Evolutionary conservation across 768 basidiomycete genomes (phyloP).

Genomic region (Favolaschia claudopus): DNA sequence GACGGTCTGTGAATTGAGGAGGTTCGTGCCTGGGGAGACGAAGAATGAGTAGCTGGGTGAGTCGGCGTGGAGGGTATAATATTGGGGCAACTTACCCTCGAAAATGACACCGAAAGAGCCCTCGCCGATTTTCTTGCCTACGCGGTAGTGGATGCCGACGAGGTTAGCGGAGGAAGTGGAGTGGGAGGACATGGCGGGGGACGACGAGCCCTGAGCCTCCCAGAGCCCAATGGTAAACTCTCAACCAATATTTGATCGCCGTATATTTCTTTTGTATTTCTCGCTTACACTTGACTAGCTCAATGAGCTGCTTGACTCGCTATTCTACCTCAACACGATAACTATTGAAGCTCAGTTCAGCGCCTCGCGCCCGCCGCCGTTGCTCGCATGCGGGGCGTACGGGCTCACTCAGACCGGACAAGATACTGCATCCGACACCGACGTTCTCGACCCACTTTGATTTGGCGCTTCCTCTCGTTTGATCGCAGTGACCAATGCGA

Average conservation of each 20-base stretch:
- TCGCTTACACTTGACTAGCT: no score
- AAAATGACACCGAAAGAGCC: conserved; percentile 98
- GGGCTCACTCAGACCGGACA: no score
- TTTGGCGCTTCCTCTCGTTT: no score
- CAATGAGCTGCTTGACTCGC: no score
- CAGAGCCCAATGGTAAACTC: conserved; percentile 1
- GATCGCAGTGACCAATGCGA: no score
- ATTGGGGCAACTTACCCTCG: conserved; percentile 61
- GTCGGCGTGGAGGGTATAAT: conserved; percentile 12
- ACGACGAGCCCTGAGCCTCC: conserved; percentile 1
- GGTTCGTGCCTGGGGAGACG: conserved; percentile 81
- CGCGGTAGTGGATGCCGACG: conserved; percentile 96
- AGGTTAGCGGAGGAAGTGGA: conserved; percentile 73
- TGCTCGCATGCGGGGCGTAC: no score
- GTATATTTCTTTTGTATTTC: no score
- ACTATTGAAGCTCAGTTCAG: no score
- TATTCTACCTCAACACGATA: no score
- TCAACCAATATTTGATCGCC: conserved; percentile 1
- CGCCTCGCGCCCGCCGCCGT: no score
- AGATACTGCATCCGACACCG: no score
- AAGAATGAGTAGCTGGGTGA: conserved; percentile 7
- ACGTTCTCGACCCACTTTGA: no score
- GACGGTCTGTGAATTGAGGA: conserved; percentile 97
- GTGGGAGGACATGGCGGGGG: conserved; percentile 61
- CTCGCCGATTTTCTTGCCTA: conserved; percentile 99